These are phyloP conservation scores for Verruconis gallopava DNA, from an alignment of 2,329 filamentous ascomycete species.

Conservation along the genomic window DNA sequence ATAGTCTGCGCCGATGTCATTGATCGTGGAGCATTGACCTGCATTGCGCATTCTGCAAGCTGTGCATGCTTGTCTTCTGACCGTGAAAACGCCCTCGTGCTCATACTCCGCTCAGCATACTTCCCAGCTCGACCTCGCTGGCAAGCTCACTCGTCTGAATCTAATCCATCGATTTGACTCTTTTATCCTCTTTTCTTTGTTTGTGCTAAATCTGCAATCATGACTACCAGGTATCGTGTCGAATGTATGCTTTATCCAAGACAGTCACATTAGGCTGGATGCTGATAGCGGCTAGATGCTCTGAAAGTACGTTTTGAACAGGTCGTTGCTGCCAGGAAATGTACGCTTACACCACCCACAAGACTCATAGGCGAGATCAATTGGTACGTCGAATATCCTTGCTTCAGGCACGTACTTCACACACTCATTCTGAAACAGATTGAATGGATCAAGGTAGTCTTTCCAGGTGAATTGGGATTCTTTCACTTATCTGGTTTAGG, in stretches of 20 bases:
- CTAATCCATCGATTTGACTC: not conserved
- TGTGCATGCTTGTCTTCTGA: too few relatives aligned
- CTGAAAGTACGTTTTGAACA: slow-evolving; percentile 39
- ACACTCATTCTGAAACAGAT: too few relatives aligned
- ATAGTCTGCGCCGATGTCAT: not conserved
- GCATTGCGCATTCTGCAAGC: not conserved
- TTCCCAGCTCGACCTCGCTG: too few relatives aligned
- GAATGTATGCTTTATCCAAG: slow-evolving; percentile 26
- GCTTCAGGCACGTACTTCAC: too few relatives aligned
- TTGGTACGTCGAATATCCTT: slow-evolving; percentile 75
- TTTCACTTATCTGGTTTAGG: slow-evolving; percentile 1
- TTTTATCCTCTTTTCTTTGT: not conserved
- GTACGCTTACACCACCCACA: slow-evolving; percentile 18
- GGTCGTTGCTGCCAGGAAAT: slow-evolving; percentile 13
- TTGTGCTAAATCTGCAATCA: slow-evolving; percentile 13
- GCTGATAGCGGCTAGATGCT: slow-evolving; percentile 43
- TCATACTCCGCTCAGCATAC: too few relatives aligned
- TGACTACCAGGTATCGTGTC: slow-evolving; percentile 30
- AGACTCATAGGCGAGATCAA: slow-evolving; percentile 85
- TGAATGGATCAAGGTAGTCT: slow-evolving; percentile 78
- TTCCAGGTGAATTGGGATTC: not conserved
- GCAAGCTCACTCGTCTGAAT: not conserved
- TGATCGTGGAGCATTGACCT: not conserved
- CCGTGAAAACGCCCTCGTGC: too few relatives aligned
- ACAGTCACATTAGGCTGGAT: too few relatives aligned